phyloP scores from a whole-genome alignment of 108 stramenopile species.

The Tribonema minus region DNA sequence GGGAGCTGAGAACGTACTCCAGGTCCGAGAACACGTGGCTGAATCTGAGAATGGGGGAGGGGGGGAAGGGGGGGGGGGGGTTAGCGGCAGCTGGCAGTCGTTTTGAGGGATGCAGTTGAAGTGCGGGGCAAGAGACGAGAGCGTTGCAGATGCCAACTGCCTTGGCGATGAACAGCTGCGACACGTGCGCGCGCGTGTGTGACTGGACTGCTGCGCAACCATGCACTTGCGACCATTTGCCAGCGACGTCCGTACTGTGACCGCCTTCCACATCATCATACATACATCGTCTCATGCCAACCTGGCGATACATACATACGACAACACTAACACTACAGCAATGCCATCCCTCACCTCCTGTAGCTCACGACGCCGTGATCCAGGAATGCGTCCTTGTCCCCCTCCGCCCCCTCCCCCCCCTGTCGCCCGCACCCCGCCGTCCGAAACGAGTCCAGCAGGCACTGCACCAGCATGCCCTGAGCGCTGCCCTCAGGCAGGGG shows the following conservation, averaged over 20 bases:
- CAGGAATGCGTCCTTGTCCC: constrained; percentile 7
- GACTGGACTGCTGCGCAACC: neutral
- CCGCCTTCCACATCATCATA: too few relatives aligned
- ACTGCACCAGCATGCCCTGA: constrained; percentile 2
- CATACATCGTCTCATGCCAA: too few relatives aligned
- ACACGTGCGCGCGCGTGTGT: neutral
- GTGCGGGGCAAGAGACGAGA: too few relatives aligned
- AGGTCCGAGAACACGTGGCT: constrained; percentile 29
- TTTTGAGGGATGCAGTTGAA: too few relatives aligned
- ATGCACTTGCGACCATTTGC: too few relatives aligned
- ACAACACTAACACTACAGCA: too few relatives aligned
- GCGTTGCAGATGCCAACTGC: too few relatives aligned
- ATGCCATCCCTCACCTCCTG: neutral
- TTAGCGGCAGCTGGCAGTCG: neutral
- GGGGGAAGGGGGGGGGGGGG: neutral
- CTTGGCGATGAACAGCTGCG: too few relatives aligned
- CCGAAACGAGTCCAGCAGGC: constrained; percentile 6
- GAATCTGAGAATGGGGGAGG: neutral
- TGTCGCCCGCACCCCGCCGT: neutral
- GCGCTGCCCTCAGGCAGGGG: constrained; percentile 3
- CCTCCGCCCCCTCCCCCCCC: neutral
- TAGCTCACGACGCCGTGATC: constrained; percentile 13
- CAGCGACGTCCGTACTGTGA: too few relatives aligned
- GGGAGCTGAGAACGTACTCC: constrained; percentile 7
- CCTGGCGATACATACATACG: too few relatives aligned